Evolutionary conservation across 306 rosid genomes (phyloP), one percentile per base, ranked within the genome.

Genomic region (Begonia peltatifolia): DNA sequence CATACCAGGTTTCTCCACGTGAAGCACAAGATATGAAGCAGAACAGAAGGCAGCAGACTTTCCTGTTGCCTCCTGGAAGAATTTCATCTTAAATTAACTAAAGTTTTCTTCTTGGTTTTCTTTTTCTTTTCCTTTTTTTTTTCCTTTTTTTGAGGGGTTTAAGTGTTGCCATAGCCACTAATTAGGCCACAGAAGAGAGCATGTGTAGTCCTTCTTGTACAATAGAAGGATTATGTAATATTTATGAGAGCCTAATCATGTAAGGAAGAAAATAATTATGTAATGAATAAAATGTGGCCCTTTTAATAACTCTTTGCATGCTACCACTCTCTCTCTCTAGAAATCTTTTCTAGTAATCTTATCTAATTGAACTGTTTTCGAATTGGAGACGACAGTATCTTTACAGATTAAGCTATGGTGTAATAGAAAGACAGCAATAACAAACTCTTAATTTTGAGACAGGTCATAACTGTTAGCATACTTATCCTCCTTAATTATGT

Each of bases 11-110:
- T 14, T 51, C 70, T 9, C 43, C 58, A 0, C 16, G 41, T 7
- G 63, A 65, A 41, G 70, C 58, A 2, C 42, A 57, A 20, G 41
- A 65, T 2, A 46, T 65, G 42, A 58, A 65, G 70, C 47, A 65
- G 41, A 57, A 42, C 8, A 57, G 70, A 41, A 20, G 58, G 17
- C 47, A 12, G 14, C 70, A 65, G 42, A 65, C 54, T 12, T 44
- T 57, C 48, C 63, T 65, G 4, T 14, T 65, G 41, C 62, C 70
- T 4, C 62, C 69, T 0, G 14, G 69, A 46, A 14, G 53, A 42
- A 6, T 3, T 4, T 50, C 53, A 18, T 6, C 62, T 0, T 20
- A 14, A 59, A 35, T 22, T 18, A 5, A 41, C 6, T 43, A 1
- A 44, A 1, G 3, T 44, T 44, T 30, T 5, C 38, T 30, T 30